Evolutionary conservation across 2,329 filamentous ascomycete genomes (phyloP).

Genomic region (Pseudogymnoascus sp.): DNA sequence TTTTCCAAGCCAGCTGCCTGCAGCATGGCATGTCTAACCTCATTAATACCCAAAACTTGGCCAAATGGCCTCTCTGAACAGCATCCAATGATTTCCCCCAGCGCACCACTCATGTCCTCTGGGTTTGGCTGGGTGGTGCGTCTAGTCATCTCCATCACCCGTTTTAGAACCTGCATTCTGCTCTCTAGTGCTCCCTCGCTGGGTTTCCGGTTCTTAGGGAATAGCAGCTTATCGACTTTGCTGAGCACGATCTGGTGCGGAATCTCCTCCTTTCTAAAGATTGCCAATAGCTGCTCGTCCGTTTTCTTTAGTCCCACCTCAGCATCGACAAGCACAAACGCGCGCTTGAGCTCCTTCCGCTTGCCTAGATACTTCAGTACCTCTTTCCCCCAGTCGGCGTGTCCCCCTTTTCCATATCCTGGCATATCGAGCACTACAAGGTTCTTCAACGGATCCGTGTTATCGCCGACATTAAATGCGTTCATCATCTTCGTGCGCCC

Average conservation of each 20-base stretch:
- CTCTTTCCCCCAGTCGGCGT: conserved; percentile 54
- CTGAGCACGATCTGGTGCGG: conserved; percentile 57
- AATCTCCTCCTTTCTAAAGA: conserved; percentile 47
- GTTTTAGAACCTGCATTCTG: conserved; percentile 30
- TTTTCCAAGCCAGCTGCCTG: conserved; percentile 49
- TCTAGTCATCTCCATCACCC: conserved; percentile 31
- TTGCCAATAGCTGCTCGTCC: conserved; percentile 47
- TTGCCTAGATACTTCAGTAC: conserved; percentile 59
- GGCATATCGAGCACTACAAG: conserved; percentile 62
- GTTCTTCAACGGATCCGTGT: conserved; percentile 19
- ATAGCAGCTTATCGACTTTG: conserved; percentile 53
- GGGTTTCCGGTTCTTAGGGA: conserved; percentile 25
- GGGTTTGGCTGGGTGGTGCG: conserved; percentile 34
- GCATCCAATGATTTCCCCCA: conserved; percentile 53
- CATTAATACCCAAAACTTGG: conserved; percentile 48
- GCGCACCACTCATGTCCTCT: conserved; percentile 31
- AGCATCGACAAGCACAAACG: conserved; percentile 57
- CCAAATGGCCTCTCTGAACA: conserved; percentile 42
- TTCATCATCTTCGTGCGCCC: conserved; percentile 59
- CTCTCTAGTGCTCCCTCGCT: conserved; percentile 26
- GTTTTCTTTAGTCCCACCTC: conserved; percentile 53
- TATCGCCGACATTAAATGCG: conserved; percentile 49
- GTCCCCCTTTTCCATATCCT: conserved; percentile 57
- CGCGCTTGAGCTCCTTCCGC: conserved; percentile 48
- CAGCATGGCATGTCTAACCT: conserved; percentile 55